Conservation (phyloP, 2,329 filamentous ascomycete genomes). For the Blastomyces emzantsi region DNA sequence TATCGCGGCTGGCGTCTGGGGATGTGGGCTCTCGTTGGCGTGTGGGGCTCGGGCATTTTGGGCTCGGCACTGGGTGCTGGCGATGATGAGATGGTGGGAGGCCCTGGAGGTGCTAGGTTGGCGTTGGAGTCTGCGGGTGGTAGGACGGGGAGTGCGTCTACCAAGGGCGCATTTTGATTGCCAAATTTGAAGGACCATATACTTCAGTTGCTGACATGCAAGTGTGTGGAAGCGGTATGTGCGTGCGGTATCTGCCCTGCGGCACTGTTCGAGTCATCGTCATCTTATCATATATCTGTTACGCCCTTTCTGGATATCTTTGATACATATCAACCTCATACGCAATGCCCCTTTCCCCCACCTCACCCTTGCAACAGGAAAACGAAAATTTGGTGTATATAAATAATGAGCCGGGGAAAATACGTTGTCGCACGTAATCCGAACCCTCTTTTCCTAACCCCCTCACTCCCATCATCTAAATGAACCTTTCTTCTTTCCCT, state of each 20-base stretch:
- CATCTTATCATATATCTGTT: not conserved
- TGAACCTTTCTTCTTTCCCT: not conserved
- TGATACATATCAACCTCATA: not conserved
- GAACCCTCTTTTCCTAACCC: not conserved
- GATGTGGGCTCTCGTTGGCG: slow-evolving; percentile 47
- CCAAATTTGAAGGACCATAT: not conserved
- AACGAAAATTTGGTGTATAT: not conserved
- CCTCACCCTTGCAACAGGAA: not conserved
- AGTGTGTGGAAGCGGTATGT: not conserved
- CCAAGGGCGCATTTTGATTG: slow-evolving; percentile 5
- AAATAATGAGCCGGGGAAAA: not conserved
- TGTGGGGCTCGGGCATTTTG: slow-evolving; percentile 44
- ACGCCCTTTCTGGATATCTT: not conserved
- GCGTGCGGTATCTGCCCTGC: not conserved
- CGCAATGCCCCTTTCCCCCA: not conserved
- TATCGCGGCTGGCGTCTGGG: slow-evolving; percentile 51
- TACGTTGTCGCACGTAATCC: not conserved
- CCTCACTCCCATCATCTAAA: not conserved
- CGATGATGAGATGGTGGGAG: slow-evolving; percentile 27
- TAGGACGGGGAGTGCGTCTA: slow-evolving; percentile 4
- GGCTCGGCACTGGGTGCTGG: slow-evolving; percentile 30
- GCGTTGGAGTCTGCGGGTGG: slow-evolving; percentile 11
- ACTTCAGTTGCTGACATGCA: not conserved
- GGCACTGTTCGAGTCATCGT: not conserved
- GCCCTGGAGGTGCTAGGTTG: slow-evolving; percentile 17